These are phyloP conservation scores for Fistulifera solaris DNA, from an alignment of 108 stramenopile genomes.

Conservation along the genomic window DNA sequence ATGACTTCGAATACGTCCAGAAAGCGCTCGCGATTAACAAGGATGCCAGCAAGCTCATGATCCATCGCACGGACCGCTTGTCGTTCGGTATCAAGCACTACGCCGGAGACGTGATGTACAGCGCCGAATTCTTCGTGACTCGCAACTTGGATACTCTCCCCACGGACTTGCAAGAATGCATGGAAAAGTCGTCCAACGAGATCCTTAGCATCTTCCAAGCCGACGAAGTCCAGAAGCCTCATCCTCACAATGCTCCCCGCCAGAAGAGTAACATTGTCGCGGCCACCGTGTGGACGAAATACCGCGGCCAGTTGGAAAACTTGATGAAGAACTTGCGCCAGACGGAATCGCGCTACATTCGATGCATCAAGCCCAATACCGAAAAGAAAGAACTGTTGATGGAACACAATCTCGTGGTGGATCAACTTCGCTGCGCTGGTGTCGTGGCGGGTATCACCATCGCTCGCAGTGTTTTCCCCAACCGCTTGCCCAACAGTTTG, in stretches of 20 bases:
- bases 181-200: conserved; percentile 42
- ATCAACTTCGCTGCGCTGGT: conserved; percentile 90
- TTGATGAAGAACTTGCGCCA: conserved; percentile 55
- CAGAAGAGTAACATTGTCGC: background rate
- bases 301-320: conserved; percentile 46
- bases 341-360: conserved; percentile 78
- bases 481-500: conserved; percentile 61
- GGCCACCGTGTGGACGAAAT: conserved; percentile 52
- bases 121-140: conserved; percentile 68
- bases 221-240: background rate
- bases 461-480: conserved; percentile 86
- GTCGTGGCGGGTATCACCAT: conserved; percentile 86
- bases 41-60: conserved; percentile 6
- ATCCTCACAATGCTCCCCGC: background rate
- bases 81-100: conserved; percentile 85
- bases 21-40: background rate
- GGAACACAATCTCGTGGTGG: conserved; percentile 63
- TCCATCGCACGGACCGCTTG: conserved; percentile 27
- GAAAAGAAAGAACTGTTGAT: conserved; percentile 42
- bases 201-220: conserved; percentile 46
- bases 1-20: conserved; percentile 46
- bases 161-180: conserved; percentile 34
- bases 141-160: conserved; percentile 79
- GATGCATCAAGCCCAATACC: conserved; percentile 87
- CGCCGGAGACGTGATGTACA: conserved; percentile 78